phyloP scores from a whole-genome alignment of 2,329 filamentous ascomycete species.

The Sclerotinia subarctica region DNA sequence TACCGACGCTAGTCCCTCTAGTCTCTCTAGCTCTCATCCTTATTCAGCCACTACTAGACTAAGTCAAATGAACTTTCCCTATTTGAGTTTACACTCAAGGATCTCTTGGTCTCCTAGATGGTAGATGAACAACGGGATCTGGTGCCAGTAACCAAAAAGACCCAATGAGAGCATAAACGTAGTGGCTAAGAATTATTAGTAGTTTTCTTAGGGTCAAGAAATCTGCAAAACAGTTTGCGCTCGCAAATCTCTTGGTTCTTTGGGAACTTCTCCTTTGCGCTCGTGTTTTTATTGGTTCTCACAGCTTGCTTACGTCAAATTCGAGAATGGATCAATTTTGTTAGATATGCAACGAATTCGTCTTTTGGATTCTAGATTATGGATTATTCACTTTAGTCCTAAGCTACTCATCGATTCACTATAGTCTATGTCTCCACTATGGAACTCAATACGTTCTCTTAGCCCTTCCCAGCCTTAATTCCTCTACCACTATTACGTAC shows the following conservation, averaged over 20 bases:
- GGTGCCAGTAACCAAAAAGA: too few species aligned
- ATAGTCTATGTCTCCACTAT: too few species aligned
- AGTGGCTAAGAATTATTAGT: too few species aligned
- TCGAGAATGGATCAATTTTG: not conserved
- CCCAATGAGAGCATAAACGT: too few species aligned
- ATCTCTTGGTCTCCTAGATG: not conserved
- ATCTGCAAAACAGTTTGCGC: not conserved
- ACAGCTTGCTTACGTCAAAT: constrained; percentile 1
- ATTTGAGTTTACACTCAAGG: not conserved
- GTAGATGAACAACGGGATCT: too few species aligned
- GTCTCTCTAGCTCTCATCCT: not conserved
- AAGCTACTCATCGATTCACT: not conserved
- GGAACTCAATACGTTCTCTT: too few species aligned
- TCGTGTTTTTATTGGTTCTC: not conserved
- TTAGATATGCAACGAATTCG: not conserved
- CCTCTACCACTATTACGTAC: too few species aligned
- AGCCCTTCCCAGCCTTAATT: too few species aligned
- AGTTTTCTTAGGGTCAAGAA: too few species aligned
- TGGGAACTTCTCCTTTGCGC: not conserved
- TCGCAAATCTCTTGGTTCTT: not conserved
- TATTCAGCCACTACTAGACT: too few species aligned
- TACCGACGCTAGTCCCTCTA: not conserved
- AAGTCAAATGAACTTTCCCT: not conserved
- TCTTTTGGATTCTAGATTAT: not conserved
- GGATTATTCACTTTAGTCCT: not conserved